These are phyloP conservation scores for Biscogniauxia sp. DNA, from an alignment of 2,329 filamentous ascomycete genomes.

Conservation along the genomic window DNA sequence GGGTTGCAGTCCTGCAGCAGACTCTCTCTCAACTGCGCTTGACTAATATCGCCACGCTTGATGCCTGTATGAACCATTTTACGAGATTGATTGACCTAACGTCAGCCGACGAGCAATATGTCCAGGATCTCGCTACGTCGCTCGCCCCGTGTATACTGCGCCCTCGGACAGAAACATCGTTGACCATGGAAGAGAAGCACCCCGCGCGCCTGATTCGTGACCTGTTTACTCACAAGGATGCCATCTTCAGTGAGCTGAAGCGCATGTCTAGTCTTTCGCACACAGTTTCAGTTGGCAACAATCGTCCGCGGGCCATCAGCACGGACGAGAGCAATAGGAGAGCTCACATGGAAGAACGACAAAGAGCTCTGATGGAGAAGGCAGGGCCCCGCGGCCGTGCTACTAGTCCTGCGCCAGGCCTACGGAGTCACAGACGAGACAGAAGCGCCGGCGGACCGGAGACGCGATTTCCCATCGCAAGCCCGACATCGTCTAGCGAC, in stretches of 20 bases:
- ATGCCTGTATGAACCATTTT: constrained; percentile 97
- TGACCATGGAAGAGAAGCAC: constrained; percentile 95
- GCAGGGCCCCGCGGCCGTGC: constrained; percentile 64
- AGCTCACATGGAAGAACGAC: constrained; percentile 90
- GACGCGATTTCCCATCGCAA: constrained; percentile 82
- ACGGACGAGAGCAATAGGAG: constrained; percentile 95
- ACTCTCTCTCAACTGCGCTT: constrained; percentile 92
- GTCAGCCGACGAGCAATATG: constrained; percentile 86
- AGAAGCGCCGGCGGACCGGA: constrained; percentile 70
- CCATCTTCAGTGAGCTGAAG: constrained; percentile 95
- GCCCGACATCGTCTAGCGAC: constrained; percentile 54
- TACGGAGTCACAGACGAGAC: constrained; percentile 70
- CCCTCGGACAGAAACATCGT: constrained; percentile 79
- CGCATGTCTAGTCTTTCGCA: constrained; percentile 73
- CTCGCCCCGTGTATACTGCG: constrained; percentile 86
- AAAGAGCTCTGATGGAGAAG: constrained; percentile 73
- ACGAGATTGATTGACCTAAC: constrained; percentile 95
- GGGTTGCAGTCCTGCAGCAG: constrained; percentile 89
- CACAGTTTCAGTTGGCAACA: constrained; percentile 54
- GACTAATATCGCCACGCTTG: constrained; percentile 97
- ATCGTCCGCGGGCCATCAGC: constrained; percentile 80
- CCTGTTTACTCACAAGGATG: constrained; percentile 88
- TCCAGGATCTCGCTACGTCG: constrained; percentile 68
- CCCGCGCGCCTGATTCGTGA: constrained; percentile 87
- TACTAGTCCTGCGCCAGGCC: constrained; percentile 67